Evolutionary conservation across 1,284 basidiomycete genomes (phyloP), one percentile per base, ranked within the genome.

Genomic region (Veloboletus limbatus): DNA sequence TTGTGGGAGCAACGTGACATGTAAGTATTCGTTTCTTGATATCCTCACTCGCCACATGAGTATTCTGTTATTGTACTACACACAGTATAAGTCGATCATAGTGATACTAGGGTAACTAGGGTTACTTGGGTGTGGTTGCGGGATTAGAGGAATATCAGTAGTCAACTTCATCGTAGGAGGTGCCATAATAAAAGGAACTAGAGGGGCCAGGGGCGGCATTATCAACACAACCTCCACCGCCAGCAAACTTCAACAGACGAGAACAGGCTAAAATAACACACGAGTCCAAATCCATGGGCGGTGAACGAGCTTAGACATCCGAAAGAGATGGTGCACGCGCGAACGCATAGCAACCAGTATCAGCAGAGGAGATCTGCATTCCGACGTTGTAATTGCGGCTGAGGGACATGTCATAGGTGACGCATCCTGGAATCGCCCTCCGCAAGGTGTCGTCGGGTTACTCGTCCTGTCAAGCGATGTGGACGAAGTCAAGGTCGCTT

Each of bases 181-280:
- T 52, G 17, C 30, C 11, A 13, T 63, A 62, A 52, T 64, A 65
- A 57, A 65, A 65, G 24, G 45, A 1, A n/a, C 60, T 62, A 49
- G 66, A 39, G 8, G 62, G 62, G 16, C 62, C 62, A 24, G 62
- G 63, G 4, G 57, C 59, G 0, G 52, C 64, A 18, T 65, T 65
- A 43, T 54, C 45, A 7, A 22, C 20, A 37, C 63, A 68, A 26
- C 62, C 63, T 38, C 63, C 66, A 6, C 62, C 66, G 13, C 54
- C 20, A 6, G 57, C 64, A 65, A 2, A 60, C 58, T 2, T 30
- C 7, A 3, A 36, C 53, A 6, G 25, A 26, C 8, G 25, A 26
- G 10, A 34, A 22, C 13, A 22, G 20, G 33, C 17, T 22, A 11
- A n/a, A n/a, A n/a, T n/a, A n/a, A n/a, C n/a, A n/a, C n/a, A n/a